Evolutionary conservation across 768 basidiomycete species (phyloP).

Genomic region (Fibroporia radiculosa): DNA sequence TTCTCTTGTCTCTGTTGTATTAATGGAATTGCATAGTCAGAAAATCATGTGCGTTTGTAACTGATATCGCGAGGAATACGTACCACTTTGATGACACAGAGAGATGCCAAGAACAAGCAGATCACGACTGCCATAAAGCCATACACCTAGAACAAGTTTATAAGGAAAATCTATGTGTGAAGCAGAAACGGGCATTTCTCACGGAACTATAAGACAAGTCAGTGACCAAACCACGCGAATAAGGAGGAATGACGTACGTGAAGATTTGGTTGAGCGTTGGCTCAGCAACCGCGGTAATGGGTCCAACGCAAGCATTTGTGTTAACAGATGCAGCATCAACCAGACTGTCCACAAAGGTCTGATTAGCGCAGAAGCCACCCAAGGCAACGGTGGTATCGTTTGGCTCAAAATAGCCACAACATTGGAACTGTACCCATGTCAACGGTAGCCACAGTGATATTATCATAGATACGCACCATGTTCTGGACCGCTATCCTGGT

Average conservation of each 20-base stretch:
- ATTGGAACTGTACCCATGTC: constrained; percentile 46
- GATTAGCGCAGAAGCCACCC: constrained; percentile 48
- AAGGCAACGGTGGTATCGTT: constrained; percentile 54
- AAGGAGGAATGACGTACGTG: constrained; percentile 45
- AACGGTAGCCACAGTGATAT: neutral
- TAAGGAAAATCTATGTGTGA: too few relatives aligned
- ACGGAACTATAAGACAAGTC: too few relatives aligned
- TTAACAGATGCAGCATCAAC: constrained; percentile 31
- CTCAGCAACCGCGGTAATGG: constrained; percentile 62
- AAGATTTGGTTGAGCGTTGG: constrained; percentile 73
- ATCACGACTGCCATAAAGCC: constrained; percentile 80
- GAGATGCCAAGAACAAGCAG: constrained; percentile 67
- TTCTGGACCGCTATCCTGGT: constrained; percentile 63
- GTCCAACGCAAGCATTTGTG: constrained; percentile 56
- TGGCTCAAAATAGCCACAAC: constrained; percentile 73
- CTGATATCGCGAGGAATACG: constrained; percentile 26
- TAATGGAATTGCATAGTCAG: neutral
- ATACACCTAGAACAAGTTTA: constrained; percentile 50
- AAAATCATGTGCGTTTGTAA: too few relatives aligned
- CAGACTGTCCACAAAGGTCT: constrained; percentile 30
- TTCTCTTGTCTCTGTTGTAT: constrained; percentile 61
- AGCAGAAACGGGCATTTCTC: constrained; percentile 4
- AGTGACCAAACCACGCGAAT: neutral
- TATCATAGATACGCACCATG: constrained; percentile 36
- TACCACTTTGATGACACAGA: constrained; percentile 86